Evolutionary conservation across 768 basidiomycete genomes (phyloP).

Genomic region (Daedaleopsis nitida): DNA sequence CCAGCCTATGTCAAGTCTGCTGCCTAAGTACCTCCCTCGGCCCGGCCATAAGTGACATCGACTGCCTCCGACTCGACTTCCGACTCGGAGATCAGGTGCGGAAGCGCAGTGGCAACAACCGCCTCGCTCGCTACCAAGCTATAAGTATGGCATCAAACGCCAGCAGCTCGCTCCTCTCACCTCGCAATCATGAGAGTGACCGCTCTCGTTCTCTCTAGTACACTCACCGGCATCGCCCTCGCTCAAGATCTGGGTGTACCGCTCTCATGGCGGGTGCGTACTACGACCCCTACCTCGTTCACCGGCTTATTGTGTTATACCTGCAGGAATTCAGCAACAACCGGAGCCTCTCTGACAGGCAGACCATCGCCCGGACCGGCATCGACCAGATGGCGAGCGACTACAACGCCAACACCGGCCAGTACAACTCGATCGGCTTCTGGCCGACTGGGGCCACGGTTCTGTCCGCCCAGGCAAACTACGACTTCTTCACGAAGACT

Average conservation of each 20-base stretch:
- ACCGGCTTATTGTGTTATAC: neutral
- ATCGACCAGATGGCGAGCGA: slow-evolving; percentile 44
- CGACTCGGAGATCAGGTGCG: no score
- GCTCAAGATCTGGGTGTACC: slow-evolving; percentile 46
- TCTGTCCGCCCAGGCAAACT: slow-evolving; percentile 48
- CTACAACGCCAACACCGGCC: slow-evolving; percentile 35
- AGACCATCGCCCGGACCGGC: slow-evolving; percentile 44
- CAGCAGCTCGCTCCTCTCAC: no score
- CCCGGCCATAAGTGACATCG: no score
- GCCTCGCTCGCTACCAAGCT: no score
- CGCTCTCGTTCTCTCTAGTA: no score
- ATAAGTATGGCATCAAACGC: no score
- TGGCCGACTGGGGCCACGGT: slow-evolving; percentile 46
- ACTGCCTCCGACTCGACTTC: no score
- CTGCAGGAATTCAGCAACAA: slow-evolving; percentile 45
- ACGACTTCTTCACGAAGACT: slow-evolving; percentile 42
- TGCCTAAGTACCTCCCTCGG: no score
- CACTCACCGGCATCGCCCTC: neutral
- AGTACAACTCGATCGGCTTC: slow-evolving; percentile 53
- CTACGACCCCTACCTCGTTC: neutral
- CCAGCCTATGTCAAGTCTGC: no score
- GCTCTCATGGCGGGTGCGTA: slow-evolving; percentile 45
- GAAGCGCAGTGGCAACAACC: no score
- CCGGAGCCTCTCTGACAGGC: slow-evolving; percentile 39
- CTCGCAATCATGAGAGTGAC: no score